Percentiles rank a stretch among this genome's conserved stretches.
Evolutionary conservation across 192 early-diverging fungal species (phyloP).

Genomic region (Lobulomyces angularis): DNA sequence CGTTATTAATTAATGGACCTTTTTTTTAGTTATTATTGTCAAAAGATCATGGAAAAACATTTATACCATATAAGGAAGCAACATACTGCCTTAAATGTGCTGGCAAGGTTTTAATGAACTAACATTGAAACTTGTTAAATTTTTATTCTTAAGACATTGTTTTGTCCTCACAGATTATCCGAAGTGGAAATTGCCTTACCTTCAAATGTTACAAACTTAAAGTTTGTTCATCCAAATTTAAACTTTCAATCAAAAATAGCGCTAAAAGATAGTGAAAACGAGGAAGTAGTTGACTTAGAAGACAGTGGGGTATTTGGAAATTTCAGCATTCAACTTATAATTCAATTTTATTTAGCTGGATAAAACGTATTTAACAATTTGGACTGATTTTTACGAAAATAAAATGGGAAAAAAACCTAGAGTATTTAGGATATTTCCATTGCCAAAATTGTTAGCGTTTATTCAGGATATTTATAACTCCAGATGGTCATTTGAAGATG

Average conservation of each 20-base stretch:
- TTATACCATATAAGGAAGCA: slow-evolving; percentile 9
- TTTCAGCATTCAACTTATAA: background rate
- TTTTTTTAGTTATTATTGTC: slow-evolving; percentile 19
- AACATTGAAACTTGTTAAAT: background rate
- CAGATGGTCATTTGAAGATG: slow-evolving; percentile 21
- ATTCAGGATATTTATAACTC: slow-evolving; percentile 33
- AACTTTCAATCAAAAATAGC: slow-evolving; percentile 13
- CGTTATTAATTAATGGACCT: background rate
- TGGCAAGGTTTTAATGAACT: slow-evolving; percentile 12
- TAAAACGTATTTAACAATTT: slow-evolving; percentile 19
- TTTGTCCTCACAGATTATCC: slow-evolving; percentile 29
- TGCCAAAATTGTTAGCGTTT: slow-evolving; percentile 17
- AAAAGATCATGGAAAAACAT: slow-evolving; percentile 22
- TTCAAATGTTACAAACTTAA: slow-evolving; percentile 15
- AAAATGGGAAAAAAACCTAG: slow-evolving; percentile 17
- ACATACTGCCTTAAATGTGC: slow-evolving; percentile 32
- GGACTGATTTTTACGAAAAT: slow-evolving; percentile 30
- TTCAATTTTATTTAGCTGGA: background rate
- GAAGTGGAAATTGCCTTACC: slow-evolving; percentile 11
- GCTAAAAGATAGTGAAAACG: slow-evolving; percentile 9
- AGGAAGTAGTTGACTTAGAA: slow-evolving; percentile 14
- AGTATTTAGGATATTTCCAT: slow-evolving; percentile 9
- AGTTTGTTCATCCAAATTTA: slow-evolving; percentile 20
- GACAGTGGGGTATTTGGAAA: slow-evolving; percentile 12
- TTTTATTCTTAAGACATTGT: slow-evolving; percentile 13